Conservation (phyloP, 129 eudicot species). For the Gnaphalium uliginosum region DNA sequence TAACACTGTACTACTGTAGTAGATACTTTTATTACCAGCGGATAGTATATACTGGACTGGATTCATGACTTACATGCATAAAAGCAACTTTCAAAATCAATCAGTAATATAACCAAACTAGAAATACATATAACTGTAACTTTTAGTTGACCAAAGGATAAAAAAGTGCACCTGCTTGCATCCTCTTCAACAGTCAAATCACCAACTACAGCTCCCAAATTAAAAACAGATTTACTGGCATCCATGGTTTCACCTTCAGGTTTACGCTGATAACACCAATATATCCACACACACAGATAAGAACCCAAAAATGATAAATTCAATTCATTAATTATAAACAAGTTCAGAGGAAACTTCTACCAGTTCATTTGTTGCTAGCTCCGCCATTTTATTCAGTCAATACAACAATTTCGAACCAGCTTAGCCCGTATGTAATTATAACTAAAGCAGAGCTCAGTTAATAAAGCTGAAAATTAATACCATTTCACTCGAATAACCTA, state of each 20-base stretch:
- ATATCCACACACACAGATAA: conserved; percentile 7
- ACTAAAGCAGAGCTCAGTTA: conserved; percentile 20
- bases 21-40: background rate
- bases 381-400: conserved; percentile 39
- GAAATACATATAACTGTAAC: background rate
- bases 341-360: conserved; percentile 25
- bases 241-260: conserved; percentile 39
- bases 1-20: background rate
- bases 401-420: background rate
- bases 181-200: conserved; percentile 78
- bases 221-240: conserved; percentile 44
- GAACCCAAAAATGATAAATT: background rate
- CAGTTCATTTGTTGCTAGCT: conserved; percentile 31
- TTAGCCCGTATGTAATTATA: conserved; percentile 8
- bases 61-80: background rate
- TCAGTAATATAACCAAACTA: conserved; percentile 1
- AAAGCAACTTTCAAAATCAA: background rate
- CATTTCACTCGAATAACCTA: too few relatives aligned
- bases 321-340: background rate
- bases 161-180: conserved; percentile 51
- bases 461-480: background rate
- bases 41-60: background rate
- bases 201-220: conserved; percentile 78
- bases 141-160: background rate
- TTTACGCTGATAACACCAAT: conserved; percentile 34